Evolutionary conservation across 495 filamentous ascomycete genomes (phyloP), one percentile per base, ranked within the genome.

Genomic region (Choiromyces venosus): DNA sequence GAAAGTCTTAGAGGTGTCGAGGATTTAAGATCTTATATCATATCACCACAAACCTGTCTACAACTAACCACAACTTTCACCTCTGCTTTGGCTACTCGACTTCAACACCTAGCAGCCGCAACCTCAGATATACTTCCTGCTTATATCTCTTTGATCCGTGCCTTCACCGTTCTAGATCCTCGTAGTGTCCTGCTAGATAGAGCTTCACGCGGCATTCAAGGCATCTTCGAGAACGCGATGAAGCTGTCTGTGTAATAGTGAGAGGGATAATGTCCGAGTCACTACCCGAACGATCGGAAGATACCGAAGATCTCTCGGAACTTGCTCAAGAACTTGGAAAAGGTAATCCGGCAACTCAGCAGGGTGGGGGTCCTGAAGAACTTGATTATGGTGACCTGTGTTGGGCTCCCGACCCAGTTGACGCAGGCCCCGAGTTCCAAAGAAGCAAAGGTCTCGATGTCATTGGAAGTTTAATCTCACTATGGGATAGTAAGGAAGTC

Each of bases 101-200:
- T 99, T 6, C 84, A 98, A 5, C 93, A 97, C 79, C 91, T 94
- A 0, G 96, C 93, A 6, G 89, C 92, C 44, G 93, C 93, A 52
- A 99, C 95, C 0, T 87, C 92, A 3, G 89, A 96, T 73, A 97
- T 99, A 33, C 83, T 99, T 38, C 90, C 90, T 70, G 87, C 93
- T 7, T 99, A 99, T 82, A 96, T 97, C 68, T 91, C 90, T 21
- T 91, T 97, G 74, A 98, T 99, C 71, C 89, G 91, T 65, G 91
- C 92, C 0, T 96, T 99, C 76, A 91, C 91, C 76, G 83, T 90
- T n/a, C 85, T 99, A 16, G 95, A 99, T 78, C 89, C 93, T 6
- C 94, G 93, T 72, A 93, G 94, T 25, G 95, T 98, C 5, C 87
- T 98, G 8, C 85, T 99, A 10, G 91, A 94, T 80, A 89, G 93